Evolutionary conservation across 495 filamentous ascomycete species (phyloP).

Genomic region (Hypoxylon subgilvum): DNA sequence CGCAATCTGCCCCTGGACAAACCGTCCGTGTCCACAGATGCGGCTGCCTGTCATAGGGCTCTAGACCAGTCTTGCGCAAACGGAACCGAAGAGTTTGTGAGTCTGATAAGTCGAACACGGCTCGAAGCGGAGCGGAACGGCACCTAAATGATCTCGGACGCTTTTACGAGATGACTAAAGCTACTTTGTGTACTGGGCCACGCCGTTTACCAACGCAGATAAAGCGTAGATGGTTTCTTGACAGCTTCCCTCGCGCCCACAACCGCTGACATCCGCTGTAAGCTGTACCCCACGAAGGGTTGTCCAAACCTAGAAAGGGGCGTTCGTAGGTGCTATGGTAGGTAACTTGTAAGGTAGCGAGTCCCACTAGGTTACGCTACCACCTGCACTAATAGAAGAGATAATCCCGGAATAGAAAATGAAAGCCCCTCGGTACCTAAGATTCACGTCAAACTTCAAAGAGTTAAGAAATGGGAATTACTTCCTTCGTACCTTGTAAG

Average conservation of each 20-base stretch:
- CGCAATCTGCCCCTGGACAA: slow-evolving; percentile 11
- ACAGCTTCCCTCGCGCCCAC: too few relatives aligned
- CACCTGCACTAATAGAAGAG: too few relatives aligned
- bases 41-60: slow-evolving; percentile 12
- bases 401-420: too few relatives aligned
- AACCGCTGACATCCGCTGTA: too few relatives aligned
- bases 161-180: slow-evolving; percentile 30
- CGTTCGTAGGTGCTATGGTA: slow-evolving; percentile 5
- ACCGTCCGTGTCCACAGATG: slow-evolving; percentile 14
- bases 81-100: slow-evolving; percentile 17
- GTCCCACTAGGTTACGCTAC: slow-evolving; percentile 4
- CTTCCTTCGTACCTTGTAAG: too few relatives aligned
- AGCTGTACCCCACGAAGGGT: slow-evolving; percentile 32
- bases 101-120: slow-evolving; percentile 6
- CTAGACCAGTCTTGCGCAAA: slow-evolving; percentile 9
- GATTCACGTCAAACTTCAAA: too few relatives aligned
- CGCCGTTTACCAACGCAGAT: slow-evolving; percentile 3
- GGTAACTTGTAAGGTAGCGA: slow-evolving; percentile 7
- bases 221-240: slow-evolving; percentile 4
- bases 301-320: slow-evolving; percentile 6
- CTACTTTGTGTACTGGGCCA: slow-evolving; percentile 15
- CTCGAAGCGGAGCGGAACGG: slow-evolving; percentile 35
- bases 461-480: too few relatives aligned
- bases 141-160: slow-evolving; percentile 27
- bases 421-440: too few relatives aligned